Base-by-base conservation (phyloP, 2,329 filamentous ascomycete species). In the Orbilia javanica region DNA sequence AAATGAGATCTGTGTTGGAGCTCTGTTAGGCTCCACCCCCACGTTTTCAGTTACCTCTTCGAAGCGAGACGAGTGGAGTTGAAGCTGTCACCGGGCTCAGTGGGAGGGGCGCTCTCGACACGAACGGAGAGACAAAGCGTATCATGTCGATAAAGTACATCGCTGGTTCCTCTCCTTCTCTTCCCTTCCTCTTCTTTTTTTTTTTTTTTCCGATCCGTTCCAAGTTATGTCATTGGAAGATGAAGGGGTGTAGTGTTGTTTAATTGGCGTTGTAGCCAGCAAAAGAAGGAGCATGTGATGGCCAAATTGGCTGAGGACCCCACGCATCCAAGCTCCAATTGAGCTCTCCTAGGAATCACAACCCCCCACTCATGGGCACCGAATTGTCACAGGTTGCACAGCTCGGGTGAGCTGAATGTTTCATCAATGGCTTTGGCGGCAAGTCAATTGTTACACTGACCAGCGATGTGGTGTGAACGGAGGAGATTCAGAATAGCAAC, bases 101-200 rank as follows among this genome's bases (percentile, higher is more conserved):
- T 36, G 44, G 57, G 34, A 55, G 68, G 57, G 57, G 57, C 46
- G 46, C 60, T 31, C 46, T 72, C 60, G 57, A 72, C 68, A 65
- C 68, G 68, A 72, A 72, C 10, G 39, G 68, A 72, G 68, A 72
- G 48, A 65, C 57, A 65, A 36, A 72, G 57, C 68, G 68, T 55
- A 71, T 64, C 55, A 53, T 29, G 31, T 13, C 39, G 63, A 66
- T 66, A 53, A 25, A 52, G 63, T 29, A 42, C 52, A 46, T 55
- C 65, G 20, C 27, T 27, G 44, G 3, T 31, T 25, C 6, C 15
- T 29, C 36, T 44, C 36, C 52, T 64, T 31, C 44, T 46, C 10
- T 65, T 65, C 62, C 62, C 31, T 62, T 55, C 39, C 11, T 5
- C 36, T n/a, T 10, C 34, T 36, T 10, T 10, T 11, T 36, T 10